Conservation (phyloP, 2,329 filamentous ascomycete genomes). For the Fusarium cicatricum region DNA sequence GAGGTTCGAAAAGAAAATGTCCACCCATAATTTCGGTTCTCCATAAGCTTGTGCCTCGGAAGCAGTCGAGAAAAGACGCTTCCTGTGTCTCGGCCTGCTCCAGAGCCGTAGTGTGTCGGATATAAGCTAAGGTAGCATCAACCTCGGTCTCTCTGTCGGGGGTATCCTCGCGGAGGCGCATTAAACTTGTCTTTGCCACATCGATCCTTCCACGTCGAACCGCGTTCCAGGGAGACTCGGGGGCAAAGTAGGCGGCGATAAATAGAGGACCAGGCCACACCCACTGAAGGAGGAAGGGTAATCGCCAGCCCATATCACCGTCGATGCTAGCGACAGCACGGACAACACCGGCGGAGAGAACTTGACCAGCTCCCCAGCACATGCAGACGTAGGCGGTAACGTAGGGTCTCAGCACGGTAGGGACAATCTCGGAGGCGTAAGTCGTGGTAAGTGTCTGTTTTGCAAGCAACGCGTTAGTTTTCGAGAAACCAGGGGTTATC, state of each 20-base stretch:
- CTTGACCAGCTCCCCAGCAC: constrained; percentile 54
- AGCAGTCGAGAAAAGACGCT: constrained; percentile 52
- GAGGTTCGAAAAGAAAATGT: neutral
- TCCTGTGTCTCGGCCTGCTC: constrained; percentile 50
- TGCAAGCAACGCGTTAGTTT: no score
- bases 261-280: constrained; percentile 43
- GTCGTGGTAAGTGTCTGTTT: constrained; percentile 50
- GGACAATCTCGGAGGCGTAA: constrained; percentile 54
- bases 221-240: constrained; percentile 44
- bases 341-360: constrained; percentile 52
- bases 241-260: constrained; percentile 41
- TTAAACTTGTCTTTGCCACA: constrained; percentile 36
- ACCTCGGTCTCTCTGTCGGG: constrained; percentile 40
- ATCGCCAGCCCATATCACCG: constrained; percentile 48
- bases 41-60: constrained; percentile 53
- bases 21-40: constrained; percentile 48
- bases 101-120: constrained; percentile 34
- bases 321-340: constrained; percentile 45
- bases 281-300: constrained; percentile 51
- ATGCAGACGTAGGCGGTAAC: constrained; percentile 54
- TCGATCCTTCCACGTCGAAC: constrained; percentile 43
- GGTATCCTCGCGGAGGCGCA: constrained; percentile 35
- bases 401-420: constrained; percentile 49
- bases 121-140: constrained; percentile 22
- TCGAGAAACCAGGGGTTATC: no score